Evolutionary conservation across 1,139 yeast species (phyloP).

Genomic region (Candida sojae): DNA sequence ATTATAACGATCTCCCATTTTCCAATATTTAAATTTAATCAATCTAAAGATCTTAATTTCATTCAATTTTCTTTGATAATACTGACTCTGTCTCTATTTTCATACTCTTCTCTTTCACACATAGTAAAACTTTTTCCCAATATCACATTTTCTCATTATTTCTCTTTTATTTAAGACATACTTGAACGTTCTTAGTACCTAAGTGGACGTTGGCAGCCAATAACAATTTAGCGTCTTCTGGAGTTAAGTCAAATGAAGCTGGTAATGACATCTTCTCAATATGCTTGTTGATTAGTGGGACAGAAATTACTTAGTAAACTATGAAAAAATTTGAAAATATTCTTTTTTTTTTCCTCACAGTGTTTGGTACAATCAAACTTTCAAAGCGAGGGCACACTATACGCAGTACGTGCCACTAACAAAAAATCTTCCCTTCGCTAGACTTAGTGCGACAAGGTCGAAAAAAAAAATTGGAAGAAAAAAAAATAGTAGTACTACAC

Average conservation of each 20-base stretch:
- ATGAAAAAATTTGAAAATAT: constrained; percentile 6
- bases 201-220: constrained; percentile 99
- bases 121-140: not conserved
- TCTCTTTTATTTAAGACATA: constrained; percentile 41
- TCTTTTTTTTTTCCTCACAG: constrained; percentile 4
- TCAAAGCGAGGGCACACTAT: not conserved
- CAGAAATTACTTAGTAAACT: constrained; percentile 5
- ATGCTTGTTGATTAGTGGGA: constrained; percentile 6
- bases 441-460: not conserved
- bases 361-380: constrained; percentile 1
- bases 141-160: not conserved
- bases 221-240: constrained; percentile 99
- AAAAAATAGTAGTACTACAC: not conserved
- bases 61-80: not conserved
- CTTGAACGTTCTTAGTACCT: constrained; percentile 99
- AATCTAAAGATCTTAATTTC: not conserved
- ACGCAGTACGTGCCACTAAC: constrained; percentile 1
- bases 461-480: not conserved
- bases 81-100: not conserved
- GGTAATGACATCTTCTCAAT: constrained; percentile 68
- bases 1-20: no score
- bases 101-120: not conserved
- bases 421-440: not conserved
- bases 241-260: constrained; percentile 89
- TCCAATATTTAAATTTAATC: no score